These are phyloP conservation scores for Eucommia ulmoides DNA, from an alignment of 257 asterid species.

Conservation along the genomic window DNA sequence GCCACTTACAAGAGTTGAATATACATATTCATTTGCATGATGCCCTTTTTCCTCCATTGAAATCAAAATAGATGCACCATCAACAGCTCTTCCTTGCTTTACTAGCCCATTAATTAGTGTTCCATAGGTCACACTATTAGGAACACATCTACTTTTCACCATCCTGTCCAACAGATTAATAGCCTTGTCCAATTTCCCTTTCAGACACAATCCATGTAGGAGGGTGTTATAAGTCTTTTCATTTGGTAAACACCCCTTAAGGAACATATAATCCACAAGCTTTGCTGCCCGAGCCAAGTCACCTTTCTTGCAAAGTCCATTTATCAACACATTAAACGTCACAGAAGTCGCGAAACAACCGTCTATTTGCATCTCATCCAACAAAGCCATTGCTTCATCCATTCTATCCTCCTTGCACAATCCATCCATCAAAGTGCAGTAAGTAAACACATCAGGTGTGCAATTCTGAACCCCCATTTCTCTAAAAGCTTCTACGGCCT, in stretches of 20 bases:
- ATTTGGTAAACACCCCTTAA: conserved; percentile 84
- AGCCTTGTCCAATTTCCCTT: conserved; percentile 80
- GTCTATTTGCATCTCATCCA: conserved; percentile 95
- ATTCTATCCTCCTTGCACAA: conserved; percentile 72
- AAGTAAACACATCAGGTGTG: conserved; percentile 64
- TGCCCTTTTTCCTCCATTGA: conserved; percentile 74
- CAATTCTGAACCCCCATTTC: conserved; percentile 49
- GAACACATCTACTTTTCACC: conserved; percentile 51
- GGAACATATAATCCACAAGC: conserved; percentile 75
- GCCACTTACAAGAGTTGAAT: conserved; percentile 78
- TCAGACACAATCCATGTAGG: conserved; percentile 72
- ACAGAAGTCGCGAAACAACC: conserved; percentile 56
- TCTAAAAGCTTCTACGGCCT: conserved; percentile 55
- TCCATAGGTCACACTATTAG: conserved; percentile 72
- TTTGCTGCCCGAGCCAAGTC: conserved; percentile 68
- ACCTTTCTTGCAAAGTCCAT: conserved; percentile 81
- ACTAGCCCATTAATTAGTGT: conserved; percentile 75
- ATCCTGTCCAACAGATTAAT: conserved; percentile 54
- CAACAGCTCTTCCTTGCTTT: conserved; percentile 54
- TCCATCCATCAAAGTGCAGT: conserved; percentile 95
- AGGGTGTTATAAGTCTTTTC: conserved; percentile 91
- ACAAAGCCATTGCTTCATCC: conserved; percentile 74
- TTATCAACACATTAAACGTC: conserved; percentile 68
- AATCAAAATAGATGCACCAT: conserved; percentile 40
- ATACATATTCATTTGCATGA: conserved; percentile 41